These are phyloP conservation scores for Orychophragmus violaceus DNA, from an alignment of 345 rosid genomes.

Conservation along the genomic window DNA sequence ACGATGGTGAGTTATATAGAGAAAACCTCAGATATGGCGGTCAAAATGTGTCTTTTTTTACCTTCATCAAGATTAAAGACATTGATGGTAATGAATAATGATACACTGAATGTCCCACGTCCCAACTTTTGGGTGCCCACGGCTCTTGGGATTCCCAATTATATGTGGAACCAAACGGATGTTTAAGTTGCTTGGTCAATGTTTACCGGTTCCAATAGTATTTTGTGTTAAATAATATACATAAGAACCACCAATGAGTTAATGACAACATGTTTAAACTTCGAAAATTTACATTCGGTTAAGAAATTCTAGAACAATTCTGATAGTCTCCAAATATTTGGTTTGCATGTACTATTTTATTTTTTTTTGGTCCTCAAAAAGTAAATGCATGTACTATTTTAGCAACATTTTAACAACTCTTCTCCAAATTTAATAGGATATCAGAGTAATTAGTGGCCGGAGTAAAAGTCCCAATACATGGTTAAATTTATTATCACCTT, in stretches of 20 bases:
- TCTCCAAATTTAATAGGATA: too few species aligned
- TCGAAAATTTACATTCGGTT: not conserved
- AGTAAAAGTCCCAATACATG: too few species aligned
- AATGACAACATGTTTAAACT: not conserved
- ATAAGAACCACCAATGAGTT: not conserved
- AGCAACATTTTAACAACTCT: too few species aligned
- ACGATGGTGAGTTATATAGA: not conserved
- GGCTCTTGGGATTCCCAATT: not conserved
- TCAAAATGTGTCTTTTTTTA: not conserved
- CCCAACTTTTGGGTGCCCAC: not conserved
- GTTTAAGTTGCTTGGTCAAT: not conserved
- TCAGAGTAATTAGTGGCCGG: too few species aligned
- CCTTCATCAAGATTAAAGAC: not conserved
- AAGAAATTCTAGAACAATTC: not conserved
- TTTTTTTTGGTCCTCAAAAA: too few species aligned
- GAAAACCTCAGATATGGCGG: not conserved
- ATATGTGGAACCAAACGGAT: not conserved
- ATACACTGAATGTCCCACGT: not conserved
- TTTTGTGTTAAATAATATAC: not conserved
- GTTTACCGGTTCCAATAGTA: not conserved
- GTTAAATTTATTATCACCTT: not conserved
- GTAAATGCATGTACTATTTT: too few species aligned
- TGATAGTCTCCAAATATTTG: not conserved
- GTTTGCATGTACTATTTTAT: not conserved
- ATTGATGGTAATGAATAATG: not conserved